Conservation (phyloP, 768 basidiomycete species). For the Mycena sanguinolenta region DNA sequence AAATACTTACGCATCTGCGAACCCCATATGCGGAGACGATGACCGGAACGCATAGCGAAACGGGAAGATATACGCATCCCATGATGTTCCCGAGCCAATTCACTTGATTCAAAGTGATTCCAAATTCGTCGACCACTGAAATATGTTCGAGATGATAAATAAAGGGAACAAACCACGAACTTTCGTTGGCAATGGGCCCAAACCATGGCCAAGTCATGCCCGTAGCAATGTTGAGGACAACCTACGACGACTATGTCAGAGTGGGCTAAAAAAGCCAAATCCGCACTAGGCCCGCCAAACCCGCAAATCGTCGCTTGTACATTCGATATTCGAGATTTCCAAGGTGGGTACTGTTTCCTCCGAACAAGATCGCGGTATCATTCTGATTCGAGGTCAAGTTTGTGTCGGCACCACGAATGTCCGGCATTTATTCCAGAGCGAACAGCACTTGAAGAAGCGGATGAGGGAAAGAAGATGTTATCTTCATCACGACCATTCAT, state of each 20-base stretch:
- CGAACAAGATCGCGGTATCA: too few species aligned
- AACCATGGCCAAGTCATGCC: constrained; percentile 88
- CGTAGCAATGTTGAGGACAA: constrained; percentile 70
- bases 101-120: constrained; percentile 73
- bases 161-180: constrained; percentile 59
- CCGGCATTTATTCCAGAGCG: too few species aligned
- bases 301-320: constrained; percentile 79
- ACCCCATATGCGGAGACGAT: constrained; percentile 68
- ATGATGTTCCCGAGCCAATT: constrained; percentile 87
- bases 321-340: constrained; percentile 68
- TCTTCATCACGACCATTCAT: too few species aligned
- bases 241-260: constrained; percentile 51
- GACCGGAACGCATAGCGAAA: constrained; percentile 69
- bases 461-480: too few species aligned
- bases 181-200: constrained; percentile 80
- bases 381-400: too few species aligned
- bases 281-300: constrained; percentile 74
- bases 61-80: constrained; percentile 71
- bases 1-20: constrained; percentile 61
- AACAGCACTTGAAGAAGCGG: too few species aligned
- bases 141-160: not conserved
- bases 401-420: too few species aligned
- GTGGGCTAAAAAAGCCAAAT: constrained; percentile 35
- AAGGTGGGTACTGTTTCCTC: too few species aligned
- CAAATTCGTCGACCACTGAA: constrained; percentile 73